Percentiles rank a stretch among this genome's conserved stretches.
Evolutionary conservation across 306 rosid species (phyloP).

Genomic region (Dryas drummondii): DNA sequence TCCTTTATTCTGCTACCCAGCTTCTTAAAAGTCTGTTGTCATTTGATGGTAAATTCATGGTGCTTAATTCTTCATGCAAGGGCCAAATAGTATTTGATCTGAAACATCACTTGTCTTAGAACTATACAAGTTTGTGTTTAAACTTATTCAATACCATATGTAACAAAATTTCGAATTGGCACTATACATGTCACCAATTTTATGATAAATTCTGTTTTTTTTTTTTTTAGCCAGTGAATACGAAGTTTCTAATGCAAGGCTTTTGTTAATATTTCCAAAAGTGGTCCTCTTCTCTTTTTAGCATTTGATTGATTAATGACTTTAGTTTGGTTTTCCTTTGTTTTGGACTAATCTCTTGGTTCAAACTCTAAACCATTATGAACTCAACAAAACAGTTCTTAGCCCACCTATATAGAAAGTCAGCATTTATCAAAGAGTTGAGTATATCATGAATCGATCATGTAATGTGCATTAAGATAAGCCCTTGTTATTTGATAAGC

Average conservation of each 20-base stretch:
- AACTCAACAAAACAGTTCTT: background rate
- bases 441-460: background rate
- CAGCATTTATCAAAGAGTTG: background rate
- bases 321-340: background rate
- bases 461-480: background rate
- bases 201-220: too few relatives aligned
- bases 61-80: conserved; percentile 8
- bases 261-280: background rate
- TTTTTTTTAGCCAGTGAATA: background rate
- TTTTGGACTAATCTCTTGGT: background rate
- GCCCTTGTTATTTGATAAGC: background rate
- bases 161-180: background rate
- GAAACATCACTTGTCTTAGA: background rate
- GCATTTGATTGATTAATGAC: background rate
- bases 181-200: background rate
- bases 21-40: background rate
- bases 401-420: background rate
- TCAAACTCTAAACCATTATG: background rate
- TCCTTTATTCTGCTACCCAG: background rate
- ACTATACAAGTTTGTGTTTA: background rate
- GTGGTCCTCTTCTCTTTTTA: background rate
- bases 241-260: background rate
- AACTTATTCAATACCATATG: background rate
- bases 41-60: conserved; percentile 1
- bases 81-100: conserved; percentile 2